phyloP scores from a whole-genome alignment of 768 basidiomycete genomes.

The Mycena sanguinolenta region DNA sequence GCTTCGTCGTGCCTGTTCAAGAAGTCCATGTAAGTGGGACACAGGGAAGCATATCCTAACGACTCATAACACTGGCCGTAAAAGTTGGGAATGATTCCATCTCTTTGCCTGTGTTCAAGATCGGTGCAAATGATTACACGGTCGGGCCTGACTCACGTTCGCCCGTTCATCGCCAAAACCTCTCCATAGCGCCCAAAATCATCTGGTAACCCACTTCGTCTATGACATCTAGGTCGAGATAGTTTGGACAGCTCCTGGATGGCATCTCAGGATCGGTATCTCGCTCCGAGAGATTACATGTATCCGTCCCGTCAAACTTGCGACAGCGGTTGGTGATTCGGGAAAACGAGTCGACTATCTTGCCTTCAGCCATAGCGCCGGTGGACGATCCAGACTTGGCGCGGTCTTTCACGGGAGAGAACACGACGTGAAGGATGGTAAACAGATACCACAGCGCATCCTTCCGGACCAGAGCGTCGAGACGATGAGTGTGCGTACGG shows the following conservation, averaged over 20 bases:
- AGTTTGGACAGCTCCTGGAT: constrained; percentile 19
- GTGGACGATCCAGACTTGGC: constrained; percentile 6
- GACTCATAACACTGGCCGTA: no score
- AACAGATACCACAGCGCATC: constrained; percentile 70
- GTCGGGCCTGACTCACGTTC: neutral
- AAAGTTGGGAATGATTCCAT: no score
- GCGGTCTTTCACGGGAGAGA: constrained; percentile 30
- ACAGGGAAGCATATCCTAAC: no score
- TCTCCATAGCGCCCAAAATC: constrained; percentile 55
- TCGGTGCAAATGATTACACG: neutral
- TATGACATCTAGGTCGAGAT: constrained; percentile 38
- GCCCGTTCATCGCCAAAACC: constrained; percentile 44
- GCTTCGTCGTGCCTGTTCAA: no score
- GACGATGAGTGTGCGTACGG: constrained; percentile 42
- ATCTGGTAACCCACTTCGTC: constrained; percentile 56
- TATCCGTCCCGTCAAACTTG: constrained; percentile 11
- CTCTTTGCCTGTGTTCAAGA: no score
- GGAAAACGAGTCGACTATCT: constrained; percentile 27
- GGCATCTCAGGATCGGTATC: constrained; percentile 3
- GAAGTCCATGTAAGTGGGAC: no score
- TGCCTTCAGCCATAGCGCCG: constrained; percentile 18
- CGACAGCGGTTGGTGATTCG: constrained; percentile 30
- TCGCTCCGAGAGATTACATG: constrained; percentile 27
- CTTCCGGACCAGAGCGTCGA: constrained; percentile 58
- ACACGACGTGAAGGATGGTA: constrained; percentile 55